Evolutionary conservation across 2,329 filamentous ascomycete genomes (phyloP).

Genomic region (Penicillium nordicum): DNA sequence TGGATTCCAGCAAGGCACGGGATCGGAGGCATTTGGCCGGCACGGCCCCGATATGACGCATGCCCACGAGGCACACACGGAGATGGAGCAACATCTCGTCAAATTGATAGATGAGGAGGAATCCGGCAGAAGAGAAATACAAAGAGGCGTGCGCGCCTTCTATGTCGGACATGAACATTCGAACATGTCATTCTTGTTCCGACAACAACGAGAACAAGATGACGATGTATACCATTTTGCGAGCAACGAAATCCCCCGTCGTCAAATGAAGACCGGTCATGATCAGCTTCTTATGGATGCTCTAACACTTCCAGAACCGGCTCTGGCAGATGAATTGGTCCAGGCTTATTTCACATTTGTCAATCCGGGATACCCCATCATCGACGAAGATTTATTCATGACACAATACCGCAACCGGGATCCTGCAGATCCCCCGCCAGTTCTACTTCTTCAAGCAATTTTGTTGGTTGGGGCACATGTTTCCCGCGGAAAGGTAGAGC

Average conservation of each 20-base stretch:
- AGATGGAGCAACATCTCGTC: conserved; percentile 47
- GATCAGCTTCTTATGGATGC: conserved; percentile 49
- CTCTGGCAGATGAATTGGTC: conserved; percentile 50
- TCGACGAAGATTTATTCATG: conserved; percentile 54
- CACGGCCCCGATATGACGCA: conserved; percentile 30
- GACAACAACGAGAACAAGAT: conserved; percentile 47
- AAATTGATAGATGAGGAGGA: conserved; percentile 52
- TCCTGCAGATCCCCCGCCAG: conserved; percentile 44
- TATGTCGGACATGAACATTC: conserved; percentile 57
- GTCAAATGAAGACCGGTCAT: conserved; percentile 42
- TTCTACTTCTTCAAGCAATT: conserved; percentile 51
- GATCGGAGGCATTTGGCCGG: conserved; percentile 24
- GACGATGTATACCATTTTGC: conserved; percentile 45
- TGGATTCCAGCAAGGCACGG: conserved; percentile 17
- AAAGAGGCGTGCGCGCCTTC: conserved; percentile 48
- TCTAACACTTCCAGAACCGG: conserved; percentile 48
- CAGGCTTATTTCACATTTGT: conserved; percentile 51
- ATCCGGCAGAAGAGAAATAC: conserved; percentile 46
- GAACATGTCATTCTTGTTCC: conserved; percentile 55
- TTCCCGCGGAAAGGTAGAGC: conserved; percentile 38
- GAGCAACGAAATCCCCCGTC: conserved; percentile 44
- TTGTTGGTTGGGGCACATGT: conserved; percentile 54
- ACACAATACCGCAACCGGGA: conserved; percentile 48
- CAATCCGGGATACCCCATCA: conserved; percentile 52
- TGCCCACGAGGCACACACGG: conserved; percentile 41